Conservation (phyloP, 768 basidiomycete genomes). For the Pulveroboletus ravenelii region DNA sequence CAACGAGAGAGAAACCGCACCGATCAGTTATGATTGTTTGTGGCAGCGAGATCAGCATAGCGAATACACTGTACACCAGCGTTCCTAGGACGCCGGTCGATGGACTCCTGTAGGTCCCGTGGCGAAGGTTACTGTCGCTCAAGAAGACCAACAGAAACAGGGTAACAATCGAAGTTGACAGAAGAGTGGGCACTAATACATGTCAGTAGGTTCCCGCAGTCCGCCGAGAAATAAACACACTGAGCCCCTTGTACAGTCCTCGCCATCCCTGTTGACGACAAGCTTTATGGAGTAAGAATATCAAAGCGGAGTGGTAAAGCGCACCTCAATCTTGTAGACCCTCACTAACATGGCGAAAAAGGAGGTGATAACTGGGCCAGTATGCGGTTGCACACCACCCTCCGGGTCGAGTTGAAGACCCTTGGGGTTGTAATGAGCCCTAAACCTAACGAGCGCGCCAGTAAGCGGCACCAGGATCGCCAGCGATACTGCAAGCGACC, state of each 20-base stretch:
- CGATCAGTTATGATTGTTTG: constrained; percentile 72
- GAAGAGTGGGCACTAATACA: constrained; percentile 43
- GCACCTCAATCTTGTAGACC: constrained; percentile 69
- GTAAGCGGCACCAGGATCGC: constrained; percentile 56
- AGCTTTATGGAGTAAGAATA: neutral
- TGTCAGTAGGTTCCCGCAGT: constrained; percentile 36
- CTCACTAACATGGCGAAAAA: constrained; percentile 71
- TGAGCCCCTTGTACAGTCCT: constrained; percentile 80
- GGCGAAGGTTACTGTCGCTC: constrained; percentile 54
- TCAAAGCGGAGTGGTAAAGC: constrained; percentile 9
- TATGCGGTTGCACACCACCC: constrained; percentile 69
- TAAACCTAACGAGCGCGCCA: constrained; percentile 68
- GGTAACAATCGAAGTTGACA: constrained; percentile 52
- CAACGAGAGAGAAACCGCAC: constrained; percentile 35
- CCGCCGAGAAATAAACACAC: constrained; percentile 30
- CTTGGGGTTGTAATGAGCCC: constrained; percentile 84
- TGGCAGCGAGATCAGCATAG: constrained; percentile 65
- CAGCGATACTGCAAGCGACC: constrained; percentile 50
- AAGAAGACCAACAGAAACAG: constrained; percentile 54
- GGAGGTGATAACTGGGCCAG: constrained; percentile 71
- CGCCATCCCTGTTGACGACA: constrained; percentile 46
- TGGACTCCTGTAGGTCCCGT: constrained; percentile 63
- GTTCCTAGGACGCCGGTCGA: constrained; percentile 56
- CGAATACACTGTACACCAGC: constrained; percentile 56
- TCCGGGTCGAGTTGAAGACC: constrained; percentile 76